Evolutionary conservation across 441 rosid species (phyloP).

Genomic region (Erodium chrysanthum): DNA sequence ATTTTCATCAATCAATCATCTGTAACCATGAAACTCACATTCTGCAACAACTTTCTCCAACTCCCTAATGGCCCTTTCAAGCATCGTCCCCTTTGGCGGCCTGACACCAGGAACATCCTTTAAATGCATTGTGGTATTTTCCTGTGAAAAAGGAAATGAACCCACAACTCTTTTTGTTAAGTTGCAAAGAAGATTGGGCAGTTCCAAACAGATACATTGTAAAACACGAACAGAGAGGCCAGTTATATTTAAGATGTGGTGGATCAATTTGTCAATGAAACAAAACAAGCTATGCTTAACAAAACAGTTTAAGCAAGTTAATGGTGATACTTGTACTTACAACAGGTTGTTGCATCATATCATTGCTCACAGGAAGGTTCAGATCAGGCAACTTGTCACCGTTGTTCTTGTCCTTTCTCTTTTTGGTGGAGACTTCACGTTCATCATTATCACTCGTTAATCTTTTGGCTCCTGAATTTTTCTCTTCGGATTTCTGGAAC

Average conservation of each 20-base stretch:
- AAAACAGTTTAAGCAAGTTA: too few species aligned
- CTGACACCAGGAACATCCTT: constrained; percentile 24
- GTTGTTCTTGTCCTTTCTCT: constrained; percentile 20
- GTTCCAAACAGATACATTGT: too few species aligned
- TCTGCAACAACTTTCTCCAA: constrained; percentile 33
- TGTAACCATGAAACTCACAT: constrained; percentile 25
- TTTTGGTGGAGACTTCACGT: constrained; percentile 16
- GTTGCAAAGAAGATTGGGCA: too few species aligned
- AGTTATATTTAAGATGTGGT: too few species aligned
- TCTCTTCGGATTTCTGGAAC: constrained; percentile 17
- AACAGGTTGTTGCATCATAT: constrained; percentile 15
- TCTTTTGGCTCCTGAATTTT: constrained; percentile 17
- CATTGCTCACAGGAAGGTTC: constrained; percentile 23
- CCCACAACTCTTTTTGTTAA: too few species aligned
- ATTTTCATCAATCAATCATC: constrained; percentile 9
- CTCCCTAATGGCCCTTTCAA: constrained; percentile 36
- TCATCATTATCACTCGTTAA: constrained; percentile 13
- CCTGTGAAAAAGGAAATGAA: constrained; percentile 12
- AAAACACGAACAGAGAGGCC: too few species aligned
- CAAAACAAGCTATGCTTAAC: too few species aligned
- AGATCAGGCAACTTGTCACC: constrained; percentile 27
- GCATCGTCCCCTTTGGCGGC: constrained; percentile 26
- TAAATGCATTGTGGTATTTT: constrained; percentile 16
- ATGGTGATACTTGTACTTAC: constrained; percentile 16
- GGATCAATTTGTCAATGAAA: too few species aligned